Evolutionary conservation across 2,329 filamentous ascomycete species (phyloP).

Genomic region (Sporothrix pallida): DNA sequence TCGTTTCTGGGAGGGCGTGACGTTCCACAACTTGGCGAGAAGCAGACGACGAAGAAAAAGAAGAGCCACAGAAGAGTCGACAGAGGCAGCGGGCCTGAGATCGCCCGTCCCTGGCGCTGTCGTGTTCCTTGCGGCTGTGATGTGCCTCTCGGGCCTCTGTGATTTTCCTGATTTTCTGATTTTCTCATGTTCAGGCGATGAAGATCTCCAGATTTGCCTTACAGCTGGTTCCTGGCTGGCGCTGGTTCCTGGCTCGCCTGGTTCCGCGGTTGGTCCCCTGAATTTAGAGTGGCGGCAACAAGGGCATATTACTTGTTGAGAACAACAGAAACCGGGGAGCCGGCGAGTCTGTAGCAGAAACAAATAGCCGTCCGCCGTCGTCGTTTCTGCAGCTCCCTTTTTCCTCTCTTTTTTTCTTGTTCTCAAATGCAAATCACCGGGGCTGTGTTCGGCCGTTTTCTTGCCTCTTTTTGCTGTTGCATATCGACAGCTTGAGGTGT

Average conservation of each 20-base stretch:
- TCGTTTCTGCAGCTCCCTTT: background rate
- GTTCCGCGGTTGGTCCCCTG: background rate
- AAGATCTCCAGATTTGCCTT: conserved; percentile 19
- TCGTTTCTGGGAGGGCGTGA: conserved; percentile 15
- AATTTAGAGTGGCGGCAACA: conserved; percentile 1
- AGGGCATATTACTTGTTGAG: no score
- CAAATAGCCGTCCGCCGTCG: background rate
- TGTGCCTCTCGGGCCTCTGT: background rate
- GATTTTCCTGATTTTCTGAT: background rate
- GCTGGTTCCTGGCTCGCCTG: background rate
- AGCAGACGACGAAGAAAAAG: background rate
- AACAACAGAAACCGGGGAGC: background rate
- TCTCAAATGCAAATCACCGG: conserved; percentile 15
- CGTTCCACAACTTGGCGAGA: conserved; percentile 22
- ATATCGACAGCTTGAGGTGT: no score
- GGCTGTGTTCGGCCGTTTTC: conserved; percentile 19
- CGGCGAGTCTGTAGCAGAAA: conserved; percentile 12
- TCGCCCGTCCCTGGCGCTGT: background rate
- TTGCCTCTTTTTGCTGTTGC: background rate
- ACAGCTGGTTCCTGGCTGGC: background rate
- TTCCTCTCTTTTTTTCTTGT: background rate
- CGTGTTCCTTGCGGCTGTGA: background rate
- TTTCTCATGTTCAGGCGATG: background rate
- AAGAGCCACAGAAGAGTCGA: background rate
- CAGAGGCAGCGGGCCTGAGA: background rate